Conservation (phyloP, 2,329 filamentous ascomycete species). For the Coniochaeta sp. region DNA sequence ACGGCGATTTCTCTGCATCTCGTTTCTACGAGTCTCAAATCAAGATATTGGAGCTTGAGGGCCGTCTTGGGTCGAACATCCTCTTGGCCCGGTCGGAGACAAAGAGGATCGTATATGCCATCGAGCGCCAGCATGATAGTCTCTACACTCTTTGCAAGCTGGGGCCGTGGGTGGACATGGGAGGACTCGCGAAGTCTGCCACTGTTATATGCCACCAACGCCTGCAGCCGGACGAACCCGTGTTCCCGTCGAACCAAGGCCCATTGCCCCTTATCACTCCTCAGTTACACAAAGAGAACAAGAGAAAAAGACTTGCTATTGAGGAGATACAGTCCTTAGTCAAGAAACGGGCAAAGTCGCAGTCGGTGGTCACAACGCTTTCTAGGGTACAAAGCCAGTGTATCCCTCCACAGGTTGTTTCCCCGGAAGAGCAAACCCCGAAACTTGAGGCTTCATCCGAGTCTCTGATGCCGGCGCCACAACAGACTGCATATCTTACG, state of each 20-base stretch:
- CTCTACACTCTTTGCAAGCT: conserved; percentile 64
- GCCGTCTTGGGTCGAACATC: conserved; percentile 49
- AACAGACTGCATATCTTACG: background rate
- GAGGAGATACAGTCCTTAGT: conserved; percentile 57
- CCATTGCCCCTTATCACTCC: conserved; percentile 31
- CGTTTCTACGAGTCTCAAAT: conserved; percentile 55
- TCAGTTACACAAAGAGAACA: conserved; percentile 39
- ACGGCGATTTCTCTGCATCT: conserved; percentile 41
- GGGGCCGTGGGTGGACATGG: conserved; percentile 57
- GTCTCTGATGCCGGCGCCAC: background rate
- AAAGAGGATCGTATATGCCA: conserved; percentile 46
- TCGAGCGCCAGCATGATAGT: conserved; percentile 56
- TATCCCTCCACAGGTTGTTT: background rate
- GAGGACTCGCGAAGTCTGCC: conserved; percentile 41
- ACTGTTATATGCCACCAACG: conserved; percentile 34
- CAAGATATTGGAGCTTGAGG: conserved; percentile 56
- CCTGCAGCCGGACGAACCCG: conserved; percentile 14
- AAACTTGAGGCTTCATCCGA: background rate
- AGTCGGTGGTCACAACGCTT: conserved; percentile 30
- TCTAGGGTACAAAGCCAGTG: conserved; percentile 11
- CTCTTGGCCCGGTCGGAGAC: conserved; percentile 55
- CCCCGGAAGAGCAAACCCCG: background rate
- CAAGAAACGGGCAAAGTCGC: conserved; percentile 40
- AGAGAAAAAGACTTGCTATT: conserved; percentile 51
- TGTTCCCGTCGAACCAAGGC: conserved; percentile 3